These are phyloP conservation scores for Candida chauliodis DNA, from an alignment of 805 yeast species.

Conservation along the genomic window DNA sequence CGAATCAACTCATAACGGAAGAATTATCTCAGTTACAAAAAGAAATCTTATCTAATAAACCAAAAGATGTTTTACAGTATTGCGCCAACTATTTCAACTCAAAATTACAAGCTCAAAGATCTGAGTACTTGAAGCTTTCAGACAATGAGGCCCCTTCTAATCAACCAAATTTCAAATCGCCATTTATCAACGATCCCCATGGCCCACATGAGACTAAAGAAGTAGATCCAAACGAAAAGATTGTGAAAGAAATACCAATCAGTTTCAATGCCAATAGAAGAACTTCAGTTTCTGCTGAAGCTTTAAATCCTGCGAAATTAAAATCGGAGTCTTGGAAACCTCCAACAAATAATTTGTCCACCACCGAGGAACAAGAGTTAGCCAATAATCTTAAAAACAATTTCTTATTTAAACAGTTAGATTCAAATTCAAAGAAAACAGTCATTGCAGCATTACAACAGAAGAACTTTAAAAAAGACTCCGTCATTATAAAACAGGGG, in stretches of 20 bases:
- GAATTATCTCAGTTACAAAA: constrained; percentile 64
- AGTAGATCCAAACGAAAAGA: constrained; percentile 26
- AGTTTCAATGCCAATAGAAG: constrained; percentile 78
- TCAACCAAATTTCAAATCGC: constrained; percentile 53
- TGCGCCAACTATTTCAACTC: constrained; percentile 69
- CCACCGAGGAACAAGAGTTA: constrained; percentile 64
- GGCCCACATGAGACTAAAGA: constrained; percentile 50
- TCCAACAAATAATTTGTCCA: constrained; percentile 60
- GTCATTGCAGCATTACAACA: constrained; percentile 84
- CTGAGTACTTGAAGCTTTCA: no score
- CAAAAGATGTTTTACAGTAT: constrained; percentile 68
- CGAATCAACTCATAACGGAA: constrained; percentile 21
- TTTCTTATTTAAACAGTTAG: constrained; percentile 81
- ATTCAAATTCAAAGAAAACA: constrained; percentile 68
- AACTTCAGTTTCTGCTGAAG: constrained; percentile 88
- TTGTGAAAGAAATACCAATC: constrained; percentile 38
- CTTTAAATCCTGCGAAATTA: constrained; percentile 71
- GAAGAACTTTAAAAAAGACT: constrained; percentile 54
- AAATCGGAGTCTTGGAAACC: constrained; percentile 67
- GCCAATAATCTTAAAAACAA: constrained; percentile 72
- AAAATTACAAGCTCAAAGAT: constrained; percentile 58
- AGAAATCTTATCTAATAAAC: constrained; percentile 50
- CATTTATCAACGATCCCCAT: constrained; percentile 68
- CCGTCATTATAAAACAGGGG: constrained; percentile 80
- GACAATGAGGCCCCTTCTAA: no score